Conservation (phyloP, 768 basidiomycete species). For the Termitomyces sp. region DNA sequence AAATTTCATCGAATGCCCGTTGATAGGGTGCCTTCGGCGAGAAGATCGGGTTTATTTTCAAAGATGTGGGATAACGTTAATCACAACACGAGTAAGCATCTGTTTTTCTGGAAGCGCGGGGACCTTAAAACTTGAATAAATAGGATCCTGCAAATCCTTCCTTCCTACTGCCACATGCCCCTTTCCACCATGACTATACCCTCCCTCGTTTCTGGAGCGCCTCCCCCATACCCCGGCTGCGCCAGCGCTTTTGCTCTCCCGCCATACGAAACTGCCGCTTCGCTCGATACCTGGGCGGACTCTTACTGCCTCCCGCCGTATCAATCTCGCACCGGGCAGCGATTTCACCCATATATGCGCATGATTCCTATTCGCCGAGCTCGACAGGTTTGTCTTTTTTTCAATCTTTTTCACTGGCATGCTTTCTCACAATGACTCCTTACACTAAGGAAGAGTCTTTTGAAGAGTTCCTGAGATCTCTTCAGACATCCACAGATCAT, state of each 20-base stretch:
- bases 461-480: neutral
- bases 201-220: neutral
- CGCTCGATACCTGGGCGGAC: conserved; percentile 7
- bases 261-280: conserved; percentile 5
- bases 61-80: neutral
- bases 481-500: neutral
- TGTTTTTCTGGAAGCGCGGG: conserved; percentile 1
- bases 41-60: neutral
- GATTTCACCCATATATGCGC: conserved; percentile 13
- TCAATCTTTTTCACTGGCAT: neutral
- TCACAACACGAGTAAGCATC: neutral
- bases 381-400: neutral
- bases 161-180: neutral
- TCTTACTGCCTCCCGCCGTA: conserved; percentile 13
- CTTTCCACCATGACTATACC: neutral
- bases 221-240: neutral
- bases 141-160: neutral
- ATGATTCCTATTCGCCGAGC: neutral
- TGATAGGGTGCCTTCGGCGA: neutral
- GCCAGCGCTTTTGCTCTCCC: conserved; percentile 1
- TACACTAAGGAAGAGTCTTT: neutral
- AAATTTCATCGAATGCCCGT: neutral
- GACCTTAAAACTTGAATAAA: neutral
- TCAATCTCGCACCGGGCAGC: conserved; percentile 5
- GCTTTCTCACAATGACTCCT: neutral